Percentiles rank a stretch among this genome's conserved stretches.
Evolutionary conservation across 2,329 filamentous ascomycete genomes (phyloP).

Genomic region (Daldinia sp.): DNA sequence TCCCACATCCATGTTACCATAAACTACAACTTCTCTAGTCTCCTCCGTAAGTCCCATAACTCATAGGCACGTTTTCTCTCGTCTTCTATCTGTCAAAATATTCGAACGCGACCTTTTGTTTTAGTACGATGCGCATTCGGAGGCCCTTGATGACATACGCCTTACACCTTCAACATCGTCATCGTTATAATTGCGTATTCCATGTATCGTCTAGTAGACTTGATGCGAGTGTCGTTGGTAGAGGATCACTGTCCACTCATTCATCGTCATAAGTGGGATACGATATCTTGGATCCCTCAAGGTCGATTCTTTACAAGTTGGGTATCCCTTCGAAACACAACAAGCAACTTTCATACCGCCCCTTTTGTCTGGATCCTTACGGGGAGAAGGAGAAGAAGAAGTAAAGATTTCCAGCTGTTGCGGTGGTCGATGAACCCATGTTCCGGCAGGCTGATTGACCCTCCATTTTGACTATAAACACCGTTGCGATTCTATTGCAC

Average conservation of each 20-base stretch:
- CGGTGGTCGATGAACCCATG: constrained; percentile 25
- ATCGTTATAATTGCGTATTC: constrained; percentile 39
- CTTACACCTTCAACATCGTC: constrained; percentile 24
- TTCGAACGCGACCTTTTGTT: constrained; percentile 18
- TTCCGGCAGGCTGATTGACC: constrained; percentile 18
- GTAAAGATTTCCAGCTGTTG: constrained; percentile 5
- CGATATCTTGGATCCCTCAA: constrained; percentile 3
- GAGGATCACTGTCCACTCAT: constrained; percentile 39
- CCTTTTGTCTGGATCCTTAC: constrained; percentile 20
- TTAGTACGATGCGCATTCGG: constrained; percentile 37
- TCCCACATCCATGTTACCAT: constrained; percentile 27
- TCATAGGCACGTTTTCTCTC: constrained; percentile 7
- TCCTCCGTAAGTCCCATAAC: constrained; percentile 5
- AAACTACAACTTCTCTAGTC: constrained; percentile 22
- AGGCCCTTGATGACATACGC: constrained; percentile 32
- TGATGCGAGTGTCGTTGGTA: constrained; percentile 38
- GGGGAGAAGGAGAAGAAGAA: constrained; percentile 28
- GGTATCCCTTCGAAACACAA: constrained; percentile 10
- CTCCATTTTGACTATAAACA: constrained; percentile 20
- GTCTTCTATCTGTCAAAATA: constrained; percentile 14
- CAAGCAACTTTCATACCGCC: constrained; percentile 20
- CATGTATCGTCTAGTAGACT: constrained; percentile 45
- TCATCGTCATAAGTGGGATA: constrained; percentile 38
- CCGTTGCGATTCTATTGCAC: constrained; percentile 24
- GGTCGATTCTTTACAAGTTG: constrained; percentile 20